These are phyloP conservation scores for Mortierella sp. DNA, from an alignment of 371 early-diverging fungal species.

Conservation along the genomic window DNA sequence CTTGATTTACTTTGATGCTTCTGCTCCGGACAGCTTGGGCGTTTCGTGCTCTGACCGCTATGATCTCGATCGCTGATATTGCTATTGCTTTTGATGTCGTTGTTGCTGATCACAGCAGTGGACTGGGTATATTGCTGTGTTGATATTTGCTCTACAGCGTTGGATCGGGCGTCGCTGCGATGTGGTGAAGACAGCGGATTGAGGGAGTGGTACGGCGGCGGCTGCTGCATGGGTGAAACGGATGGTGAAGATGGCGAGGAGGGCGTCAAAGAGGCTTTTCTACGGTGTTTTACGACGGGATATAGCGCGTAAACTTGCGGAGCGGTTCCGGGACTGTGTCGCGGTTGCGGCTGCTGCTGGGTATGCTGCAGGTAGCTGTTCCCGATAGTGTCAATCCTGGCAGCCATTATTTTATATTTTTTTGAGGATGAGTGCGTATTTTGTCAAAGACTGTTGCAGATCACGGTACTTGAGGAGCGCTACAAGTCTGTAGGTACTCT, in stretches of 20 bases:
- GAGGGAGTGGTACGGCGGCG: neutral
- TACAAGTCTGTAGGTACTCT: too few species aligned
- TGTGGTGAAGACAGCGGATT: too few species aligned
- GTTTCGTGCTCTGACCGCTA: neutral
- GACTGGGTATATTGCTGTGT: too few species aligned
- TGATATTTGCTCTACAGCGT: neutral
- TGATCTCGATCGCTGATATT: neutral
- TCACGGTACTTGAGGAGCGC: too few species aligned
- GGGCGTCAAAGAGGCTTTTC: neutral
- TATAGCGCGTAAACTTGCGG: constrained; percentile 39
- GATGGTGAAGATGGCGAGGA: constrained; percentile 24
- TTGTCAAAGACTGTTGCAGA: too few species aligned
- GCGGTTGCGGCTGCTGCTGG: constrained; percentile 9
- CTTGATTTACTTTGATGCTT: neutral
- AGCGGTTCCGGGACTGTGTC: neutral
- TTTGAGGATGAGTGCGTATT: too few species aligned
- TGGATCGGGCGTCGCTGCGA: too few species aligned
- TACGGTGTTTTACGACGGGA: constrained; percentile 18
- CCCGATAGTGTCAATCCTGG: constrained; percentile 9
- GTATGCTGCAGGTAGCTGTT: neutral
- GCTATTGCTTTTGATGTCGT: neutral
- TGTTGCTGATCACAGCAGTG: neutral
- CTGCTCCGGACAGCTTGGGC: neutral
- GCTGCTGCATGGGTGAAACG: too few species aligned
- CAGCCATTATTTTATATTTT: constrained; percentile 12